Base-by-base conservation (phyloP, 2,329 filamentous ascomycete genomes). In the Exophiala oligosperma region DNA sequence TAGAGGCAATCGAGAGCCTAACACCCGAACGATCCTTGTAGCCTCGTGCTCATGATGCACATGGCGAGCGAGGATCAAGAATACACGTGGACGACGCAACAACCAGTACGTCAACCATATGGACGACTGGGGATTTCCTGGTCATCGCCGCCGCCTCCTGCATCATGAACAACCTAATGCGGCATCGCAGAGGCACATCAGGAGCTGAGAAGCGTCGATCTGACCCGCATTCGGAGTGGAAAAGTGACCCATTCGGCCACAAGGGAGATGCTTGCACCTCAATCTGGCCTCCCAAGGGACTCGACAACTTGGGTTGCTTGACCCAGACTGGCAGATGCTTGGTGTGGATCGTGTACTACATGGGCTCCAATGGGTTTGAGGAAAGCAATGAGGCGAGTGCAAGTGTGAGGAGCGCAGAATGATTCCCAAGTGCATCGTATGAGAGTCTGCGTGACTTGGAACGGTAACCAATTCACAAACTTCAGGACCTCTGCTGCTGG, bases 201-300 rank as follows among this genome's bases (percentile, higher is more conserved):
- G 49, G 44, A 4, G 3, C 21, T 49, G 32, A 35, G 40, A 28
- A 21, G 28, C 32, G 52, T 46, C 50, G 56, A 55, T 54, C 49
- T 35, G 17, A 26, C 49, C 52, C 43, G 48, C 23, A 49, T 50
- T 23, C 4, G 52, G 41, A 14, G 14, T 17, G 2, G 12, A 7
- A 35, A 11, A 28, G 29, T 52, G 47, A 51, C 51, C 48, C 21
- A 37, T 40, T 43, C 54, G 32, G 17, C n/a, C 50, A 44, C 57
- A 56, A 49, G 57, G 57, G 26, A 52, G 17, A 59, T 52, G 57
- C 57, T 37, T 59, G 57, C 52, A 35, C 43, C 50, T 54, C 52
- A 47, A 43, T 37, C 40, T 41, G 54, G 40, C 17, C 23, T 52
- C 26, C 17, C 40, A 43, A 51, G 40, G 12, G 40, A 43, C n/a